Evolutionary conservation across 371 early-diverging fungal species (phyloP), one percentile per base, ranked within the genome.

Genomic region (Mucor sp.): DNA sequence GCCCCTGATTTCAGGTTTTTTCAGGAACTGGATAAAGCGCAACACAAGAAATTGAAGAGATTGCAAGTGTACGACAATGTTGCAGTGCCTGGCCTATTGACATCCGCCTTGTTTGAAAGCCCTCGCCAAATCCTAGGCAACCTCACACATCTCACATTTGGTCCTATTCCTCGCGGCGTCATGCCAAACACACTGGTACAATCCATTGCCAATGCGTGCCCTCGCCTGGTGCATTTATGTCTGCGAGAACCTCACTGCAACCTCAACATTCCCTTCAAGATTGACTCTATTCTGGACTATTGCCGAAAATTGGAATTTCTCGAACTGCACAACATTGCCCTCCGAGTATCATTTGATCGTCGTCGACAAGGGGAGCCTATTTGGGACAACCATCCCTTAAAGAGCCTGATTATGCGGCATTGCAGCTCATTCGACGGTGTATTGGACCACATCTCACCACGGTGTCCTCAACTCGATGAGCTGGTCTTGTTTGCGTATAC

Each of bases 341-440:
- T 68, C n/a, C 68, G 68, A 5, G 63, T 68, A 15, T 68, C 63
- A 1, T 60, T 56, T 33, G 28, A 43, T 28, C 39, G 15, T 37
- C 62, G 47, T 8, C 35, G 23, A 37, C 56, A 56, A 56, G 56
- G n/a, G n/a, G n/a, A 25, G 25, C 56, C 17, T 15, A 39, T 28
- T 14, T 21, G 19, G 17, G n/a, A 58, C 32, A 37, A 66, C 14
- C 63, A 63, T 15, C 68, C 68, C 23, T 17, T 68, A 7, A 17
- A 39, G 48, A 37, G 48, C 4, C 33, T 68, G 21, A 27, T 25
- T 14, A 68, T 68, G 68, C 53, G 63, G 2, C 63, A 68, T 30
- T 68, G 68, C 23, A 63, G 59, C 7, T 68, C 63, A 9, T 68
- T 68, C 41, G 59, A 68, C 19, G 68, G 68, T 1, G 63, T 68